Base-by-base conservation (phyloP, 352 stramenopile genomes). In the Pythium oligandrum region DNA sequence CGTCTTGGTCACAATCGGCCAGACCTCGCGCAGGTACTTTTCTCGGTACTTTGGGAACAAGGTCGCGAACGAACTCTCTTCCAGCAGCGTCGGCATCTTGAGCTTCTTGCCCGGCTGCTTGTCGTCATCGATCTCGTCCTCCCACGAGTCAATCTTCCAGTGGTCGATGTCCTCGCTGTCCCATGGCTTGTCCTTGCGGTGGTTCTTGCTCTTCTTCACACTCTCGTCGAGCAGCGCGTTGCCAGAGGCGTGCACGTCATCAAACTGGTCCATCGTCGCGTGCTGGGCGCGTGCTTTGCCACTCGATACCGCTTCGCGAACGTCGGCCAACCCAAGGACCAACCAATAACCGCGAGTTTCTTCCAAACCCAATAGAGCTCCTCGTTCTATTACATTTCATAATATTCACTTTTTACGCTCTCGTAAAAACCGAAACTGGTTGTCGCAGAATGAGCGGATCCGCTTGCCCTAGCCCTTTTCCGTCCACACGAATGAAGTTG, bases 41-140 rank as follows among this genome's bases (percentile, higher is more conserved):
- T 99, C 97, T 40, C 97, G 83, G 73, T 99, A 99, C 67, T 98
- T 98, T 40, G 97, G 97, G 70, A 99, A 99, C 11, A 99, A 87
- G 51, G 97, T 99, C 39, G 97, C 97, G 72, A 99, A 99, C 51
- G 87, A 98, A 42, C 90, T 98, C 81, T 99, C 97, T 71, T 99
- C 96, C 32, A 99, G 76, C 55, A 99, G 85, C 26, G 83, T 78
- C 10, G 76, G 74, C 76, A 91, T 86, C 43, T 61, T 64, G 52
- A 72, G 53, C 59, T 71, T 84, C 66, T 86, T 78, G 48, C 69
- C 71, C 10, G 66, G 68, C 59, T 90, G 81, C 62, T 96, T 81
- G 33, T 94, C 88, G 46, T 96, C 73, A 33, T 98, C 59, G 26
- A 85, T 37, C 59, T 90, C 72, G 30, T 91, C 78, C 48, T 83